Evolutionary conservation across 345 rosid genomes (phyloP).

Genomic region (Gossypium rotundifolium): DNA sequence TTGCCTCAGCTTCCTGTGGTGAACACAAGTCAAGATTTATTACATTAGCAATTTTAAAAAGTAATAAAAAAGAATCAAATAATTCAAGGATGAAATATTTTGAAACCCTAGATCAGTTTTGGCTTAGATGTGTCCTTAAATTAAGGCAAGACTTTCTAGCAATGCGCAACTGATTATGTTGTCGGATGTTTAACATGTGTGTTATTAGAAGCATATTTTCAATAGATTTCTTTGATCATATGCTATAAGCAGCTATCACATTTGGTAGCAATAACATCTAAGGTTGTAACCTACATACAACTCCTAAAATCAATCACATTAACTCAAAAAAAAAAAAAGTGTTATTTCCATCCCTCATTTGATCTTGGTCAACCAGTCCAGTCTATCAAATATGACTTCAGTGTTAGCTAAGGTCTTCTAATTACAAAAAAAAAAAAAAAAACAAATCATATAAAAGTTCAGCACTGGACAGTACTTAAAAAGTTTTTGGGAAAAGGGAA

Average conservation of each 20-base stretch:
- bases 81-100: not conserved
- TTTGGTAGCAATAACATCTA: not conserved
- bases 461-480: not conserved
- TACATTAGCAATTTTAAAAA: not conserved
- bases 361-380: not conserved
- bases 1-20: slow-evolving; percentile 87
- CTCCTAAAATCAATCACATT: not conserved
- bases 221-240: not conserved
- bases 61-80: not conserved
- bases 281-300: not conserved
- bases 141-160: not conserved
- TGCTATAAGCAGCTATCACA: not conserved
- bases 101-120: not conserved
- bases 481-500: not conserved
- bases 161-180: not conserved
- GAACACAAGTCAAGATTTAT: not conserved
- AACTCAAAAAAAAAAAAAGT: not conserved
- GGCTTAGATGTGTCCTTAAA: not conserved
- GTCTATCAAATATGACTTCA: not conserved
- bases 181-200: not conserved
- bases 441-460: not conserved
- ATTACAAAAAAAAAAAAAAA: not conserved
- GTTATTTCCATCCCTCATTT: not conserved
- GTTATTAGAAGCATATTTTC: too few relatives aligned
- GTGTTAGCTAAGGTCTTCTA: not conserved